Base-by-base conservation (phyloP, 176 grass and related monocot species). In the Poa pratensis region DNA sequence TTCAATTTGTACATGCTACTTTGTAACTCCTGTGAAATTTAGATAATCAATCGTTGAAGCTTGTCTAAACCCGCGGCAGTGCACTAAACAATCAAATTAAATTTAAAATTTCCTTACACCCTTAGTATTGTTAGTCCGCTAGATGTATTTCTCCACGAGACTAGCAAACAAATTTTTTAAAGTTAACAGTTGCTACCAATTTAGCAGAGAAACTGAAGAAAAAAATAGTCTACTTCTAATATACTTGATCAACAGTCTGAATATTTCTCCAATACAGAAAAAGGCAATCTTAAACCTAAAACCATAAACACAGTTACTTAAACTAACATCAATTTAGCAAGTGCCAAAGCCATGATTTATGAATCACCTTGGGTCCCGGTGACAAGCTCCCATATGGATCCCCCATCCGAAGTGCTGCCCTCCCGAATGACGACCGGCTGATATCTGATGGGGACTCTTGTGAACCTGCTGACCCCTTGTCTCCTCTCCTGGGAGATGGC, bases 331-430 rank as follows among this genome's bases (percentile, higher is more conserved):
- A 80, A 40, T 45, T 86, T 23, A 53, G 23, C 20, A 86, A 76
- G 28, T 13, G 48, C 8, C 8, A 46, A 39, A 81, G 22, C 16
- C 51, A 84, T 17, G 26, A 84, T n/a, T n/a, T n/a, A 84, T 24
- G 49, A 84, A 87, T 73, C 86, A 98, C 93, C 96, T 96, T 95
- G 63, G 64, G 84, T 76, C 82, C 87, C 28, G 93, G 80, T 57
- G 87, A 87, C 42, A 82, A 83, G 78, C 90, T 92, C 12, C 68
- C 83, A 79, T 91, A 87, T 28, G 73, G 71, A 90, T 95, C 93
- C 26, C 59, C 86, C 30, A 77, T 82, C 64, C 76, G 86, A 60
- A 88, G 82, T 51, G 73, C 90, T 3, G 77, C 18, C 79, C 87
- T 90, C 35, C 87, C 81, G 17, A 94, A 94, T 65, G 93, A 94